Conservation (phyloP, 2,329 filamentous ascomycete genomes). For the Lachnellula subtilissima region DNA sequence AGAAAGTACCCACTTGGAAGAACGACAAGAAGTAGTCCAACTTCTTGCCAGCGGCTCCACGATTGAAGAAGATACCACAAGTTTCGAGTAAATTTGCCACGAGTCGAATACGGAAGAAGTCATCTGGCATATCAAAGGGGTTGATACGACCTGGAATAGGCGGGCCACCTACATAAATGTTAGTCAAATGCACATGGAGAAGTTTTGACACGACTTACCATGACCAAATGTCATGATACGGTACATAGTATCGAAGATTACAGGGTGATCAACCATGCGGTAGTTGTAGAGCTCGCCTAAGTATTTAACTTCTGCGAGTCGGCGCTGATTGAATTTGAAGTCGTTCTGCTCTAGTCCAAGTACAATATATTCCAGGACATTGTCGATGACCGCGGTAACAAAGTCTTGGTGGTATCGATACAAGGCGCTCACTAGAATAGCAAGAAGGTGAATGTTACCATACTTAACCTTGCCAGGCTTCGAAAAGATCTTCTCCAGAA, state of each 20-base stretch:
- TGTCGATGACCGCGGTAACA: slow-evolving; percentile 86
- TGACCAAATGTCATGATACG: slow-evolving; percentile 92
- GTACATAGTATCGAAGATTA: slow-evolving; percentile 94
- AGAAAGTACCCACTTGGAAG: slow-evolving; percentile 59
- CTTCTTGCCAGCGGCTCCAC: slow-evolving; percentile 91
- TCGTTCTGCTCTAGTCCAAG: slow-evolving; percentile 92
- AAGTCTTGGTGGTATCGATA: slow-evolving; percentile 92
- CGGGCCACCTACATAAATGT: slow-evolving; percentile 57
- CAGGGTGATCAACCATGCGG: slow-evolving; percentile 88
- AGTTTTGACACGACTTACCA: slow-evolving; percentile 30
- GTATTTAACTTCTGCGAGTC: slow-evolving; percentile 94
- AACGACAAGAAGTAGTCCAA: slow-evolving; percentile 96
- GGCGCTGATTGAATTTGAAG: slow-evolving; percentile 93
- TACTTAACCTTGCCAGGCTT: slow-evolving; percentile 98
- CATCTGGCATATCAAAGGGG: slow-evolving; percentile 79
- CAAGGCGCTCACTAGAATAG: slow-evolving; percentile 81
- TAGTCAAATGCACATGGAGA: background rate
- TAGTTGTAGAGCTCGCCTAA: slow-evolving; percentile 97
- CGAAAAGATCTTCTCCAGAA: slow-evolving; percentile 77
- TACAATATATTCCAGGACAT: slow-evolving; percentile 80
- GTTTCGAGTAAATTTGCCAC: slow-evolving; percentile 88
- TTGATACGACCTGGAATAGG: slow-evolving; percentile 74
- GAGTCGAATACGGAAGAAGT: slow-evolving; percentile 92
- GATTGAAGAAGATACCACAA: slow-evolving; percentile 93
- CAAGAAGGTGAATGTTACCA: slow-evolving; percentile 89